Base-by-base conservation (phyloP, 306 rosid genomes). In the cucumber (Cucumis sativus) region DNA sequence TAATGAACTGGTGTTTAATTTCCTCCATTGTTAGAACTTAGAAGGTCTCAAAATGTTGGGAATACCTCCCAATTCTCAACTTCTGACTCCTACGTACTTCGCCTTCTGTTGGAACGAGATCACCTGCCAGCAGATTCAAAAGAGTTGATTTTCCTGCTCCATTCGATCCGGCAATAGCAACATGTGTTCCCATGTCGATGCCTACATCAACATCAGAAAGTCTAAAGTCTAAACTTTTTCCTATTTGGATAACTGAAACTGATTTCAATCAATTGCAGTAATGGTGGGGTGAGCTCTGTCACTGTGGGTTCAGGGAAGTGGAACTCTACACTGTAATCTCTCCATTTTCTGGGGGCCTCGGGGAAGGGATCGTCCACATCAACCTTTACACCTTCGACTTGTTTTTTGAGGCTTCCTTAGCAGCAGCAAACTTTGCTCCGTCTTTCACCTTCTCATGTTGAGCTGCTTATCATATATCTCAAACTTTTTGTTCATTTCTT, bases 381-480 rank as follows among this genome's bases (percentile, higher is more conserved):
- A 58, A 82, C 83, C 84, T 86, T 90, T 18, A 81, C 82, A 81
- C 82, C 62, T 81, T 86, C 28, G 82, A 86, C 77, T 83, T 88
- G 85, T 72, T 77, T 82, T 87, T 89, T 28, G 87, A 85, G 12
- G 91, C 88, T 80, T 85, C 95, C 82, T 88, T 88, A 18, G 88
- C 82, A n/a, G 86, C 91, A 35, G 60, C 87, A 78, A 85, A 86
- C 82, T 90, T 88, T 2, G 90, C 90, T 79, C 86, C 83, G 55
- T 89, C 94, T 76, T 88, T 88, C 75, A 86, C 92, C 82, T 89
- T 91, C 78, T 89, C 93, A 74, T 85, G 96, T 76, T 90, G 91
- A 51, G 79, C 90, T n/a, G 85, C 84, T 88, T 88, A 78, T 86
- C 94, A 58, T 86, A 88, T 63, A 75, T 80, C 62, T 88, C 94